Conservation (phyloP, 495 filamentous ascomycete species). For the Xylaria castorea region DNA sequence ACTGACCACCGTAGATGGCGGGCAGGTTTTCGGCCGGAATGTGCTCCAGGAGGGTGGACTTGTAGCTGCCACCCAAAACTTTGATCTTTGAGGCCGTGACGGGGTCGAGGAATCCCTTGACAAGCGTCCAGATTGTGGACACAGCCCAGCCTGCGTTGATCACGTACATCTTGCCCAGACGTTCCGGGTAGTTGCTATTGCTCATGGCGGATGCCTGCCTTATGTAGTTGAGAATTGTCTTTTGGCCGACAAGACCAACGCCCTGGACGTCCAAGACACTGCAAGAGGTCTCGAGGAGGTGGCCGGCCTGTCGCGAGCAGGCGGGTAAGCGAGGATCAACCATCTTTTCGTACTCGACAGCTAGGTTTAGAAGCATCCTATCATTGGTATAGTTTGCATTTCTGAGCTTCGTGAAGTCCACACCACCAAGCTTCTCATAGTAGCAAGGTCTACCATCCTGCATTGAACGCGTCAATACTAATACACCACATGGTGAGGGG, state of each 20-base stretch:
- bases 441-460: constrained; percentile 97
- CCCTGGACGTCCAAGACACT: constrained; percentile 96
- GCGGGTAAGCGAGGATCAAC: constrained; percentile 91
- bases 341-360: constrained; percentile 95
- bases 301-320: constrained; percentile 89
- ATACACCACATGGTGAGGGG: background rate
- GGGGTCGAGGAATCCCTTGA: constrained; percentile 93
- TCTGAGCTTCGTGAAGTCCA: constrained; percentile 87
- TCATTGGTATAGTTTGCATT: constrained; percentile 86
- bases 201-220: constrained; percentile 71
- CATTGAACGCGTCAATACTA: constrained; percentile 16
- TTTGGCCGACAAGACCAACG: constrained; percentile 79
- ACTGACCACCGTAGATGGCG: constrained; percentile 81
- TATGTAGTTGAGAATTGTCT: constrained; percentile 78
- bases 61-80: constrained; percentile 80
- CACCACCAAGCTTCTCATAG: constrained; percentile 94
- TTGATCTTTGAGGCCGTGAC: constrained; percentile 97
- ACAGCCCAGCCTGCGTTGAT: constrained; percentile 97
- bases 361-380: constrained; percentile 94
- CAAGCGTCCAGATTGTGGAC: constrained; percentile 78
- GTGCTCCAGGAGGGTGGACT: constrained; percentile 82
- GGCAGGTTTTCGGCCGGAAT: constrained; percentile 92
- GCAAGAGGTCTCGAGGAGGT: constrained; percentile 95
- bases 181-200: constrained; percentile 98
- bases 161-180: constrained; percentile 83